Evolutionary conservation across 129 eudicot species (phyloP), one percentile per base, ranked within the genome.

Genomic region (Saposhnikovia divaricata): DNA sequence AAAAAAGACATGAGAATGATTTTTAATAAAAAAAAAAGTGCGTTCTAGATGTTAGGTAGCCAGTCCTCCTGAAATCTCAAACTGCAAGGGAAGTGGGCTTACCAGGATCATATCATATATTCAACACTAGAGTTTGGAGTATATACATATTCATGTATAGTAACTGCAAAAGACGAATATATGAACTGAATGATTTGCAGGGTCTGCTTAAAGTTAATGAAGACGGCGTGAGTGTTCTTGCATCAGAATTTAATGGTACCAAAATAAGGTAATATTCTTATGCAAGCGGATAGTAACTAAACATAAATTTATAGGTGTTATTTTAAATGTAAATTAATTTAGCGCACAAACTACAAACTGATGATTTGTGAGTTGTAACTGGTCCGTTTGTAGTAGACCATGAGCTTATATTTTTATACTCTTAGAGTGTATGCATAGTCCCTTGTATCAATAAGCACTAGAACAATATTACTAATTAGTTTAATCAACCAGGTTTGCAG

Each of bases 151-250:
- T 23, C 10, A 59, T 8, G 57, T 46, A 38, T n/a, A 13, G 12
- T 75, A 3, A 43, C 61, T 75, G 7, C n/a, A 46, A 46, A 9
- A 6, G 23, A 75, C 14, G 37, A 16, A 7, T 46, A 42, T 65
- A 77, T 63, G 61, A 59, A 53, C 51, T 55, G 6, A 76, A 65
- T 77, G 76, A 68, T 79, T 47, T 83, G 83, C 82, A 93, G 98
- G 97, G 95, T 70, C 81, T 91, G 84, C 81, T 93, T 25, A 89
- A 89, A 87, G 90, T 93, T 81, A 61, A 73, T 76, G 88, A 93
- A 81, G 91, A 89, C 66, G 94, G 91, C 48, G 89, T 83, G 39
- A 87, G 88, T 14, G 85, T 87, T 82, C 81, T 91, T 72, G 88
- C 91, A 51, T 86, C 97, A 16, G 91, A 87, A 75, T 65, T 91